Conservation (phyloP, 2,329 filamentous ascomycete genomes). For the Aspergillus sp. region DNA sequence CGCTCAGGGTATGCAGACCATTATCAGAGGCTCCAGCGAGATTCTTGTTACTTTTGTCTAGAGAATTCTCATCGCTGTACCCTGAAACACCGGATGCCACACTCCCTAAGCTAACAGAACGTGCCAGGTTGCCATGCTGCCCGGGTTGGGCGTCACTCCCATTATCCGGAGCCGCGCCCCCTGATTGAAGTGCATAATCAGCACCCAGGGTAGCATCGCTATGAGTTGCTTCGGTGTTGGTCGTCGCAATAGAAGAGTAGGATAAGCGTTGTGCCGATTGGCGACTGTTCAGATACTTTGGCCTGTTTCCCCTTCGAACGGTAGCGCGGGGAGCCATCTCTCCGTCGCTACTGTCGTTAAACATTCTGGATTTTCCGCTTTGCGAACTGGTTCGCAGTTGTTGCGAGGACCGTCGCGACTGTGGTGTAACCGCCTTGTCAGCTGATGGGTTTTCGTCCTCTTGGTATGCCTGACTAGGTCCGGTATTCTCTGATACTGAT, state of each 20-base stretch:
- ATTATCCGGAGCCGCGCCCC: conserved; percentile 59
- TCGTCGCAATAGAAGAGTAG: conserved; percentile 49
- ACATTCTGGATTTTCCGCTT: conserved; percentile 18
- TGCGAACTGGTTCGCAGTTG: conserved; percentile 20
- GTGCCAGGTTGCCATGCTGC: conserved; percentile 49
- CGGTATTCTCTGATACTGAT: conserved; percentile 13
- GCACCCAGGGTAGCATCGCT: conserved; percentile 69
- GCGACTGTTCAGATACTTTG: conserved; percentile 50
- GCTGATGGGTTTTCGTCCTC: conserved; percentile 9
- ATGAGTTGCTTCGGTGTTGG: conserved; percentile 52
- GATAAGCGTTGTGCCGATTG: conserved; percentile 54
- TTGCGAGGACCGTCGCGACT: conserved; percentile 16
- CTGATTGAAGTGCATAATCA: conserved; percentile 77
- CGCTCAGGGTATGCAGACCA: conserved; percentile 52
- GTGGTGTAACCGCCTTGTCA: conserved; percentile 15
- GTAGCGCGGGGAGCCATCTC: conserved; percentile 15
- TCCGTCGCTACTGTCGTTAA: conserved; percentile 19
- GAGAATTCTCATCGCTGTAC: conserved; percentile 43
- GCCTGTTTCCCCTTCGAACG: conserved; percentile 39
- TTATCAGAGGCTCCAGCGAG: conserved; percentile 38
- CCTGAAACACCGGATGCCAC: conserved; percentile 68
- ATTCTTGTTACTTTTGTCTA: conserved; percentile 33
- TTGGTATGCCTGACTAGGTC: conserved; percentile 15
- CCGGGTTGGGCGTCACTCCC: conserved; percentile 10
- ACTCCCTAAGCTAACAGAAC: conserved; percentile 81